These are phyloP conservation scores for Ganoderma multipileum DNA, from an alignment of 1,284 basidiomycete genomes.

Conservation along the genomic window DNA sequence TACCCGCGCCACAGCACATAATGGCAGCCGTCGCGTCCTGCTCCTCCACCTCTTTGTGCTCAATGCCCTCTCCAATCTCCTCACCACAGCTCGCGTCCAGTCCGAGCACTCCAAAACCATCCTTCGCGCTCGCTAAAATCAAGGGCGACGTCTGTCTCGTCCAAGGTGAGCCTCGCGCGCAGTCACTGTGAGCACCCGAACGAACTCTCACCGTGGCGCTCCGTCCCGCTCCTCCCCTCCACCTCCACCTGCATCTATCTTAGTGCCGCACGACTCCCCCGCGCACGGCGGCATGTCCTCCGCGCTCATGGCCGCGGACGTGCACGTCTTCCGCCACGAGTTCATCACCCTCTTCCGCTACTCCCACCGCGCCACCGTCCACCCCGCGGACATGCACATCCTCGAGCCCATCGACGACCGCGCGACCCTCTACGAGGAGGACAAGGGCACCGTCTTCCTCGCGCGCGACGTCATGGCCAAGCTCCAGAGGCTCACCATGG, in stretches of 20 bases:
- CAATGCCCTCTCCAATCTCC: conserved; percentile 19
- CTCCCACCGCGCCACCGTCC: conserved; percentile 44
- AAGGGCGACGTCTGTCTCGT: conserved; percentile 44
- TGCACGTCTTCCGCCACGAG: conserved; percentile 47
- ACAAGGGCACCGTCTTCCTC: conserved; percentile 67
- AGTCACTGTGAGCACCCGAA: conserved; percentile 2
- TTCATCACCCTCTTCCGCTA: conserved; percentile 51
- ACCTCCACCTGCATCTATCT: not conserved
- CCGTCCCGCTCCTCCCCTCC: conserved; percentile 8
- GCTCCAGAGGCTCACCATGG: conserved; percentile 45
- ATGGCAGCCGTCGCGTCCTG: conserved; percentile 29
- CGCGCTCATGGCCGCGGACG: conserved; percentile 43
- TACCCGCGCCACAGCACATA: conserved; percentile 14
- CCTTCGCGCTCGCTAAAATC: conserved; percentile 45
- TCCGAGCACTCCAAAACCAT: conserved; percentile 17
- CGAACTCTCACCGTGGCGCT: conserved; percentile 11
- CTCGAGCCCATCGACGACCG: conserved; percentile 59
- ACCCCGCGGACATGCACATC: conserved; percentile 56
- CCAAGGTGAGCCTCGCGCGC: conserved; percentile 39
- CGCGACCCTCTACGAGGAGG: conserved; percentile 62
- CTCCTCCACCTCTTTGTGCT: conserved; percentile 25
- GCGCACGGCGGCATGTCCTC: conserved; percentile 35
- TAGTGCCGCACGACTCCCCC: conserved; percentile 29
- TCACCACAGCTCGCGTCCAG: conserved; percentile 9
- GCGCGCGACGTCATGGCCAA: conserved; percentile 62